These are phyloP conservation scores for Stropharia rugosoannulata DNA, from an alignment of 768 basidiomycete species.

Conservation along the genomic window DNA sequence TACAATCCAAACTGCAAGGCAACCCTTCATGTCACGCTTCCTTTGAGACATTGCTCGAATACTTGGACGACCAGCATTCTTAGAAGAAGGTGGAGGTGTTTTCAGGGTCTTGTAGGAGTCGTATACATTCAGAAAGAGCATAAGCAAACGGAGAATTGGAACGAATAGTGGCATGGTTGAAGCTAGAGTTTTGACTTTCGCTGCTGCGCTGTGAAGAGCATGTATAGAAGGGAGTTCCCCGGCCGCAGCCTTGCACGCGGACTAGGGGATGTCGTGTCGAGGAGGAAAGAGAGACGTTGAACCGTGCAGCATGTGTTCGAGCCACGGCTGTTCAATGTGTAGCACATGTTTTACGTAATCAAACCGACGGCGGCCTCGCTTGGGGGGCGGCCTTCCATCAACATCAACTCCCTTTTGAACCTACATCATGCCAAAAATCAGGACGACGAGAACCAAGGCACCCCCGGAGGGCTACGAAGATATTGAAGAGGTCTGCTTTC, in stretches of 20 bases:
- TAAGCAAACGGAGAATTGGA: slow-evolving; percentile 62
- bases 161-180: slow-evolving; percentile 65
- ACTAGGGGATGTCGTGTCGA: slow-evolving; percentile 12
- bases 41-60: slow-evolving; percentile 67
- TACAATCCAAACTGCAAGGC: slow-evolving; percentile 80
- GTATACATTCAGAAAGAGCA: slow-evolving; percentile 79
- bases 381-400: too few relatives aligned
- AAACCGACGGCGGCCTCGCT: background rate
- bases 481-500: slow-evolving; percentile 68
- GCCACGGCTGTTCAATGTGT: background rate
- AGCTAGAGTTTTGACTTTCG: slow-evolving; percentile 5
- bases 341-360: slow-evolving; percentile 21
- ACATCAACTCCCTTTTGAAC: background rate
- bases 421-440: slow-evolving; percentile 86
- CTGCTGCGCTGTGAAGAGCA: slow-evolving; percentile 10
- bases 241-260: slow-evolving; percentile 24
- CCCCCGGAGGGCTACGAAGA: slow-evolving; percentile 97
- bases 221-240: slow-evolving; percentile 6
- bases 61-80: slow-evolving; percentile 62
- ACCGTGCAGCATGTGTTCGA: background rate
- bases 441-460: slow-evolving; percentile 87
- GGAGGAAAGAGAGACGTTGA: background rate
- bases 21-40: slow-evolving; percentile 85
- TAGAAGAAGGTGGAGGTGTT: slow-evolving; percentile 50
- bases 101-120: slow-evolving; percentile 86